Conservation (phyloP, 2,329 filamentous ascomycete species). For the Lasiodiplodia theobromae region DNA sequence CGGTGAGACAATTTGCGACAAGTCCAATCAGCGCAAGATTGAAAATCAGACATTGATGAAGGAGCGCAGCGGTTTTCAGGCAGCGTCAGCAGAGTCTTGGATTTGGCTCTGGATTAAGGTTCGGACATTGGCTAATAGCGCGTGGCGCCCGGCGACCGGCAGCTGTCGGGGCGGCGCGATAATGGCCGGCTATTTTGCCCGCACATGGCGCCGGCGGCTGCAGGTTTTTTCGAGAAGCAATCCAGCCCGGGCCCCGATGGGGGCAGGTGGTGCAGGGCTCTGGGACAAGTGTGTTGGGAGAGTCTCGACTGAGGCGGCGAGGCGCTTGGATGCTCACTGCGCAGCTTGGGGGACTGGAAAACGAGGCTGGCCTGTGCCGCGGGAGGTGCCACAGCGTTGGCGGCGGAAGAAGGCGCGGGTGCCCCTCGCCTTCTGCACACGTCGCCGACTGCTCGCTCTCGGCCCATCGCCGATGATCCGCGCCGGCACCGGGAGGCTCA, state of each 20-base stretch:
- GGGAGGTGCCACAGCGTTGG: slow-evolving; percentile 23
- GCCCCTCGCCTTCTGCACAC: slow-evolving; percentile 3
- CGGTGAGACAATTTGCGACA: background rate
- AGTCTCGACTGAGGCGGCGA: slow-evolving; percentile 14
- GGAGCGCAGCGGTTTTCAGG: background rate
- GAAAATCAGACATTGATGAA: background rate
- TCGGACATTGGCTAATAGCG: slow-evolving; percentile 23
- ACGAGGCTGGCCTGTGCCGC: background rate
- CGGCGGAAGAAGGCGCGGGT: background rate
- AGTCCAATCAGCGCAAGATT: slow-evolving; percentile 21
- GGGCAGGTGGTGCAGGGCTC: background rate
- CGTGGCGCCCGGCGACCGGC: slow-evolving; percentile 1
- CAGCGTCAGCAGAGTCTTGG: background rate
- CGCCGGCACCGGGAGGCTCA: background rate
- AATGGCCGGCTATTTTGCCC: background rate
- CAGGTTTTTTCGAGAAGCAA: background rate
- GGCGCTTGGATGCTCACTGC: slow-evolving; percentile 13
- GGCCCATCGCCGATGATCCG: background rate
- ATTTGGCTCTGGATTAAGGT: slow-evolving; percentile 24
- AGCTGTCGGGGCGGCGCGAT: background rate
- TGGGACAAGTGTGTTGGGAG: background rate
- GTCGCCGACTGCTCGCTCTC: background rate
- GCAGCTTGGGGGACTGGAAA: background rate
- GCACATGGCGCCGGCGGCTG: background rate
- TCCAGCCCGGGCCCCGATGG: background rate